Evolutionary conservation across 768 basidiomycete species (phyloP).

Genomic region (Boletus sp.): DNA sequence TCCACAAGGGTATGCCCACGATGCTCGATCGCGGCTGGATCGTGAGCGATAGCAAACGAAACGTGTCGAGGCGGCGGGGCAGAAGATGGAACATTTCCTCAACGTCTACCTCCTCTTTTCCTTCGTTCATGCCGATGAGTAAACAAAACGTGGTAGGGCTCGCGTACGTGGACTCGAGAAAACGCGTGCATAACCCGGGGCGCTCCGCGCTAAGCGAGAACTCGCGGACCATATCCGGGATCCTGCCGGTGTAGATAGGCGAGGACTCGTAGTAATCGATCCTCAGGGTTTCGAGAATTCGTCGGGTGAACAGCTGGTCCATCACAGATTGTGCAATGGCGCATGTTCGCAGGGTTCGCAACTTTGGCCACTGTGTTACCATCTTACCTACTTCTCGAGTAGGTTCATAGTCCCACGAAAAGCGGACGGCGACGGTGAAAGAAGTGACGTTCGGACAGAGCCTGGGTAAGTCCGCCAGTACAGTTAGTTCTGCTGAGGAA

Average conservation of each 20-base stretch:
- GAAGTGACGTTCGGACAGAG: conserved; percentile 23
- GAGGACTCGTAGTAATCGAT: conserved; percentile 11
- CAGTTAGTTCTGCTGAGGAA: conserved; percentile 9
- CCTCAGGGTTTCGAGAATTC: conserved; percentile 7
- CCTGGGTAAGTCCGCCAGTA: conserved; percentile 13
- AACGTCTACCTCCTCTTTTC: not conserved
- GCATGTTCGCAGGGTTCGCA: conserved; percentile 11
- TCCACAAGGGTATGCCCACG: not conserved
- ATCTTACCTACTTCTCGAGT: conserved; percentile 14
- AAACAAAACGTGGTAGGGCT: conserved; percentile 10
- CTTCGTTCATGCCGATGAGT: conserved; percentile 6
- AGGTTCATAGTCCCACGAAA: conserved; percentile 11
- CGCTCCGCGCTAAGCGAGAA: conserved; percentile 8
- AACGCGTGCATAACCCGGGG: conserved; percentile 4
- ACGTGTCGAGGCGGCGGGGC: conserved; percentile 11
- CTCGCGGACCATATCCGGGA: conserved; percentile 11
- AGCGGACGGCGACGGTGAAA: conserved; percentile 8
- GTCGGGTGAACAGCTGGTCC: conserved; percentile 6
- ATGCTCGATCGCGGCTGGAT: conserved; percentile 4
- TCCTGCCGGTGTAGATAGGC: conserved; percentile 9
- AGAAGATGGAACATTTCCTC: conserved; percentile 10
- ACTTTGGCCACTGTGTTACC: conserved; percentile 13
- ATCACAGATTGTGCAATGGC: conserved; percentile 12
- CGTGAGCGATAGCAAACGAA: conserved; percentile 2
- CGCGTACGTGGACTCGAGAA: conserved; percentile 10